Base-by-base conservation (phyloP, 306 rosid species). In the Acacia melanoxylon region DNA sequence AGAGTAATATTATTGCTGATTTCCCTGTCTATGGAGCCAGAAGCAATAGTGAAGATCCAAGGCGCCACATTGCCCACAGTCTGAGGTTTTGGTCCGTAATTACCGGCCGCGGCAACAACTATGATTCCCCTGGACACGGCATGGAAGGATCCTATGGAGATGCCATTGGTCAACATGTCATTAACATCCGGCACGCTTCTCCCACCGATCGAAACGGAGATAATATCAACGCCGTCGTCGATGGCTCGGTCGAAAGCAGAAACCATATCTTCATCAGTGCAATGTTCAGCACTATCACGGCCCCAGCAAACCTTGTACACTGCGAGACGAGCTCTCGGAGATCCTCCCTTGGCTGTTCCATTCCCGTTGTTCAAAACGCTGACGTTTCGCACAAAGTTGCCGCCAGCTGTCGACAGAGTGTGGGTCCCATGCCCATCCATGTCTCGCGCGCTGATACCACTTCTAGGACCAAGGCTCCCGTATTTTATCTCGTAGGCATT, bases 321-420 rank as follows among this genome's bases (percentile, higher is more conserved):
- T 11, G 89, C 98, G 42, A 92, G 92, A 0, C 89, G 84, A 24
- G 96, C 93, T 68, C 78, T 90, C 0, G 97, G 97, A 0, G 98
- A 91, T 10, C 98, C 98, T 4, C 98, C 98, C 41, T 91, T 91
- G 0, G 93, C 97, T 3, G 94, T 94, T 8, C 98, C 98, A 56
- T 90, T 87, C 2, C 94, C 97, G n/a, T 82, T 70, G 2, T 87
- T 90, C 2, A 87, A 85, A 10, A 90, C 85, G 45, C 44, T 83
- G 1, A 86, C 92, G 0, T 80, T 75, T 0, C 76, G 14, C 0
- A 91, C 91, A 20, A 91, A 92, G 78, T 70, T 94, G 11, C 97
- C 97, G 0, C 91, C 98, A 0, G 94, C 94, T 0, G 89, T 92
- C 40, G 98, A 90, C 7, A 94, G 87, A 16, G 98, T 94, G 10